Evolutionary conservation across 331 rosid genomes (phyloP).

Genomic region (Rosa hybrid): DNA sequence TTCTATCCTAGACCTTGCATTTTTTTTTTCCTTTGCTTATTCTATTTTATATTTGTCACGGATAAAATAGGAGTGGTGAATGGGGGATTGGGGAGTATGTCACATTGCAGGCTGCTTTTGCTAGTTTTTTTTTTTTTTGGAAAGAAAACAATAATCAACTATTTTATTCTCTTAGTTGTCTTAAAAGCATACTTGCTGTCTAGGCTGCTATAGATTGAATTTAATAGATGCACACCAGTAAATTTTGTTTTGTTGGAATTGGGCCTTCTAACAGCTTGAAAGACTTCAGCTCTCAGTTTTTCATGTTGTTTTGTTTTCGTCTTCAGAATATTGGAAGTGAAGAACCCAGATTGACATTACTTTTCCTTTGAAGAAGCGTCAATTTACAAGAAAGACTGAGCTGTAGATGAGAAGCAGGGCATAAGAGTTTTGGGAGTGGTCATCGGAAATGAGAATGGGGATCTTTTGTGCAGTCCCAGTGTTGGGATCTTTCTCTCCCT

Average conservation of each 20-base stretch:
- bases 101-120: constrained; percentile 70
- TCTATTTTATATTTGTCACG: constrained; percentile 12
- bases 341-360: not conserved
- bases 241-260: not conserved
- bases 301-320: not conserved
- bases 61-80: constrained; percentile 74
- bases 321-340: not conserved
- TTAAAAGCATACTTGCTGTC: not conserved
- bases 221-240: not conserved
- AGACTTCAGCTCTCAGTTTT: not conserved
- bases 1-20: constrained; percentile 1
- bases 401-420: not conserved
- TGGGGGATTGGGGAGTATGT: constrained; percentile 78
- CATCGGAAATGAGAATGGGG: not conserved
- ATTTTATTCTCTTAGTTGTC: not conserved
- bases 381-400: not conserved
- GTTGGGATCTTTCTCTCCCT: not conserved
- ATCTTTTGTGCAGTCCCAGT: not conserved
- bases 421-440: not conserved
- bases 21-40: constrained; percentile 4
- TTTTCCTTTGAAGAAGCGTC: not conserved
- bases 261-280: not conserved
- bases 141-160: too few species aligned
- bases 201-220: not conserved
- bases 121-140: not conserved